Base-by-base conservation (phyloP, 495 filamentous ascomycete species). In the Penicillium fimorum region DNA sequence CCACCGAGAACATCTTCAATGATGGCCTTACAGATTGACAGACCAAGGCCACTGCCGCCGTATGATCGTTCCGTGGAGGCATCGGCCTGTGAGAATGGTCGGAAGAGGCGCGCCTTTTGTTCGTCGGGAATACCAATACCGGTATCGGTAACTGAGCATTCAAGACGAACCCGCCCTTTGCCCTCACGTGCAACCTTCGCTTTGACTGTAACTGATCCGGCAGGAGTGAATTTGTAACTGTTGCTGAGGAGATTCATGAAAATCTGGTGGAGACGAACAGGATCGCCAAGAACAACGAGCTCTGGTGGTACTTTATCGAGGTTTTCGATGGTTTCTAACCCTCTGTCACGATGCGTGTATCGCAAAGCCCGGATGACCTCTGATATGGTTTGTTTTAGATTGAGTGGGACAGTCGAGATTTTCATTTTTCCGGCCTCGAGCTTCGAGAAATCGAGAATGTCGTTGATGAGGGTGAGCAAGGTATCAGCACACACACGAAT, bases 381-480 rank as follows among this genome's bases (percentile, higher is more conserved):
- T 7, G 83, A 83, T 52, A 96, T 90, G 56, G 92, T 96, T 69
- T 92, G 90, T 60, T 85, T 87, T 0, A 94, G 80, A 53, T 89
- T 92, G 60, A 96, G 82, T 2, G 90, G 89, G 47, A 93, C 91
- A 11, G 87, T 87, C 53, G 89, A 93, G 9, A 96, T 86, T 69
- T 91, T 90, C 89, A 96, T 94, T 76, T 96, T 96, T 63, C 92
- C 92, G 15, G 92, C 92, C 69, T 96, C 92, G 66, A 96, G 84
- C 66, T 94, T 91, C 30, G 90, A 94, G 67, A 94, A 96, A 69
- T 96, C 92, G 2, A 96, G 77, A 22, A 96, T 92, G 61, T 96
- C 92, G 65, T 96, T 96, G 77, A 96, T 96, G 52, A 96, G 87
- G 1, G 88, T 92, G n/a, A 96, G 79, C 8, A 96, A 76, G 8